These are phyloP conservation scores for Hirschioporus abietinus DNA, from an alignment of 768 basidiomycete genomes.

Conservation along the genomic window DNA sequence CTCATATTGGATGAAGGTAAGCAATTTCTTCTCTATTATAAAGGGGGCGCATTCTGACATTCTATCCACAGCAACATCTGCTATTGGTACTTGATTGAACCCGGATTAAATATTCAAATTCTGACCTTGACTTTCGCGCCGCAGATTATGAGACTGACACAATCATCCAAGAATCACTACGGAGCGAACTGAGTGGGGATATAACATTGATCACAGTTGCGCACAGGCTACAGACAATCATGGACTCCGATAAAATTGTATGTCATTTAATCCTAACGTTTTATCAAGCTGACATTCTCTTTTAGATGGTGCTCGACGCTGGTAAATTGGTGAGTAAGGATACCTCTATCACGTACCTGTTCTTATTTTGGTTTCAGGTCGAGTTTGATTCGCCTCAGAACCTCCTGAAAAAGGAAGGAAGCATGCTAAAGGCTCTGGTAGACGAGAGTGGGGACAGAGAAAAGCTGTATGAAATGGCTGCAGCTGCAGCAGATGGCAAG, in stretches of 20 bases:
- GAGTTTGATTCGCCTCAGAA: slow-evolving; percentile 49
- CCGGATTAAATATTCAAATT: background rate
- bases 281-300: background rate
- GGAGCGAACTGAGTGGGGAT: slow-evolving; percentile 35
- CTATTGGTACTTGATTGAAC: slow-evolving; percentile 28
- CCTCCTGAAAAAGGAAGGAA: slow-evolving; percentile 47
- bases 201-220: slow-evolving; percentile 55
- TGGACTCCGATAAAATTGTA: slow-evolving; percentile 58
- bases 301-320: slow-evolving; percentile 39
- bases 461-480: slow-evolving; percentile 38
- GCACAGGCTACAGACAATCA: slow-evolving; percentile 52
- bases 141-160: slow-evolving; percentile 53
- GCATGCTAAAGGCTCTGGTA: slow-evolving; percentile 47
- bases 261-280: slow-evolving; percentile 11
- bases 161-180: slow-evolving; percentile 51
- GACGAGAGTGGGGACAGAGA: slow-evolving; percentile 53
- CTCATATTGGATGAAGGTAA: slow-evolving; percentile 53
- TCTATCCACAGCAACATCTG: slow-evolving; percentile 35
- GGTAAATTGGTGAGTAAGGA: slow-evolving; percentile 31
- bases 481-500: background rate
- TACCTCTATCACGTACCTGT: background rate
- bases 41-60: background rate
- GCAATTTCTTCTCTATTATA: slow-evolving; percentile 7
- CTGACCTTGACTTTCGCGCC: background rate
- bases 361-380: slow-evolving; percentile 18